Base-by-base conservation (phyloP, 2,329 filamentous ascomycete genomes). In the Aspergillus neoniger region DNA sequence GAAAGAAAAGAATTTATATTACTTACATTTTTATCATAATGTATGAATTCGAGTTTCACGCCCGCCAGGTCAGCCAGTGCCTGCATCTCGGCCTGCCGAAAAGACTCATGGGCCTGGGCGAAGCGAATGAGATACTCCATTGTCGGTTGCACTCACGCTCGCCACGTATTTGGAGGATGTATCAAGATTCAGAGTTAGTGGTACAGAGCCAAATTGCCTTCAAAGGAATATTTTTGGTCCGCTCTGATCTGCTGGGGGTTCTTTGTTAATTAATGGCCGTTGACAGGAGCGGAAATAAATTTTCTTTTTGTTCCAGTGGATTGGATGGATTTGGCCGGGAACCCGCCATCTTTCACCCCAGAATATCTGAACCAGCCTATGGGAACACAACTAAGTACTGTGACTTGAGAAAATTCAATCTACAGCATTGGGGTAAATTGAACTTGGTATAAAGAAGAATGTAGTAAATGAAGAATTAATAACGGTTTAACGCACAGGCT, bases 41-140 rank as follows among this genome's bases (percentile, higher is more conserved):
- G 85, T n/a, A 94, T 68, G 62, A 97, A 83, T 66, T 91, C 83
- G 55, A 97, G 73, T 23, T 88, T 77, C 38, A 95, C 80, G 9
- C 82, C 82, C 58, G 88, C 85, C 5, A 94, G 74, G 9, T 86
- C 80, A 4, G 92, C 92, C 19, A 99, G 81, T 23, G 95, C 88
- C 70, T 94, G 81, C 14, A 96, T 85, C 76, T 99, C 95, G 3
- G 93, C 86, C 58, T 87, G 82, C 41, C 94, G 89, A 74, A 99
- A 99, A n/a, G 86, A 89, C 80, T 97, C 92, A 75, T 98, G 93
- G 60, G 85, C 83, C 77, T 98, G 95, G 48, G 89, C 90, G 74
- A 98, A 92, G 69, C 94, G 91, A 65, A 99, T 88, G 62, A 99
- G 84, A 72, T 91, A 98, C 63, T 96, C 86, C 86, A 85, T 85